phyloP scores from a whole-genome alignment of 2,329 filamentous ascomycete genomes.

The Talaromyces rugulosus region DNA sequence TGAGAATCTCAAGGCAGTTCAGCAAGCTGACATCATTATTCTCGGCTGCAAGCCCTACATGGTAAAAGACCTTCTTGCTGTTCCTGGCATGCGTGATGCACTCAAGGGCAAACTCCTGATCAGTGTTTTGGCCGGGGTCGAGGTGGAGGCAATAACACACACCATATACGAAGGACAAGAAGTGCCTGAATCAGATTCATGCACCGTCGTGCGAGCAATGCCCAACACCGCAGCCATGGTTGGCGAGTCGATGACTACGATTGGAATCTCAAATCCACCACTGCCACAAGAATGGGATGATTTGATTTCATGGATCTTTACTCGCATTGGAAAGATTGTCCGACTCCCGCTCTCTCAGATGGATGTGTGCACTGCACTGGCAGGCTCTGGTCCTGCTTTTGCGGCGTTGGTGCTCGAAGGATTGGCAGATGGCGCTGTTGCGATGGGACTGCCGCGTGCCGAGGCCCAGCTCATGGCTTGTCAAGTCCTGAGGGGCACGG shows the following conservation, averaged over 20 bases:
- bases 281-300: slow-evolving; percentile 38
- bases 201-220: slow-evolving; percentile 69
- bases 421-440: slow-evolving; percentile 58
- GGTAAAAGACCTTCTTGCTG: slow-evolving; percentile 63
- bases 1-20: slow-evolving; percentile 65
- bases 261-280: slow-evolving; percentile 55
- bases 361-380: slow-evolving; percentile 56
- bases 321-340: slow-evolving; percentile 44
- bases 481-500: slow-evolving; percentile 59
- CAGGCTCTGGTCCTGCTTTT: slow-evolving; percentile 60
- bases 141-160: slow-evolving; percentile 62
- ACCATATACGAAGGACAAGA: slow-evolving; percentile 56
- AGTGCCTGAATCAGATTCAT: slow-evolving; percentile 27
- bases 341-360: slow-evolving; percentile 51
- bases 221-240: slow-evolving; percentile 80
- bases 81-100: slow-evolving; percentile 65
- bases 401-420: slow-evolving; percentile 57
- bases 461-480: slow-evolving; percentile 60
- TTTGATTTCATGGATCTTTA: slow-evolving; percentile 56
- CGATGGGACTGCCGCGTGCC: slow-evolving; percentile 57
- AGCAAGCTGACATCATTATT: slow-evolving; percentile 68
- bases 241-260: slow-evolving; percentile 76
- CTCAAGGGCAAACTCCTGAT: slow-evolving; percentile 76
- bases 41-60: slow-evolving; percentile 78
- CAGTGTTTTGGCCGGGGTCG: slow-evolving; percentile 74